Conservation (phyloP, 805 yeast genomes). For the Yarrowia sp. region DNA sequence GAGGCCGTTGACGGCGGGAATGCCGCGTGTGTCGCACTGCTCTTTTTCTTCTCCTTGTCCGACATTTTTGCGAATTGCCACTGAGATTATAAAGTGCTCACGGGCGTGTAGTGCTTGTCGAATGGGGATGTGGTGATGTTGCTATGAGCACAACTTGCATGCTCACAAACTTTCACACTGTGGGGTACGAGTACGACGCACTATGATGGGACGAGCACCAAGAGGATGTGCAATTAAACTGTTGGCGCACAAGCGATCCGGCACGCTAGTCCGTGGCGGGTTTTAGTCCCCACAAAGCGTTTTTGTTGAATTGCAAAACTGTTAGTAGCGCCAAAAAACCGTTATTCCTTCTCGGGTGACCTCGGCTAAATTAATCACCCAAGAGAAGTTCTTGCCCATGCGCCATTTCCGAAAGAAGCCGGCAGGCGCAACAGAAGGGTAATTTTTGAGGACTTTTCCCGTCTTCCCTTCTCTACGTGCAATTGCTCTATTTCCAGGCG, state of each 20-base stretch:
- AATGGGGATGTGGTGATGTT: slow-evolving; percentile 27
- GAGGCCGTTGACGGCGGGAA: slow-evolving; percentile 50
- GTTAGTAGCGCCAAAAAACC: background rate
- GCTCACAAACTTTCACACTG: slow-evolving; percentile 39
- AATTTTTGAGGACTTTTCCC: too few relatives aligned
- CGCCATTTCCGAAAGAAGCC: slow-evolving; percentile 6
- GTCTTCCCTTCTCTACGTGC: too few relatives aligned
- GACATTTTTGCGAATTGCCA: slow-evolving; percentile 8
- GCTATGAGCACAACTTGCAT: slow-evolving; percentile 32
- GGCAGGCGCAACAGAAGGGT: slow-evolving; percentile 1
- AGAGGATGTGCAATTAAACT: slow-evolving; percentile 20
- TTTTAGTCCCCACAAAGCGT: background rate
- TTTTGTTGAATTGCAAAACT: slow-evolving; percentile 2
- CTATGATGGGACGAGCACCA: slow-evolving; percentile 12
- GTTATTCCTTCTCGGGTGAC: background rate
- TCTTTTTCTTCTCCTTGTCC: slow-evolving; percentile 32
- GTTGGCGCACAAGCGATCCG: background rate
- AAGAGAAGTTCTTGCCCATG: background rate
- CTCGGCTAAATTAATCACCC: slow-evolving; percentile 8
- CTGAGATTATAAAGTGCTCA: background rate
- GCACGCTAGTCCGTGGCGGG: background rate
- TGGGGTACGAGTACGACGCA: slow-evolving; percentile 25
- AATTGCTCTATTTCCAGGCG: too few relatives aligned
- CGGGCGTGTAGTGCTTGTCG: background rate
- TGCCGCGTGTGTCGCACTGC: slow-evolving; percentile 49